Base-by-base conservation (phyloP, 2,329 filamentous ascomycete genomes). In the Fusarium praegraminearum region DNA sequence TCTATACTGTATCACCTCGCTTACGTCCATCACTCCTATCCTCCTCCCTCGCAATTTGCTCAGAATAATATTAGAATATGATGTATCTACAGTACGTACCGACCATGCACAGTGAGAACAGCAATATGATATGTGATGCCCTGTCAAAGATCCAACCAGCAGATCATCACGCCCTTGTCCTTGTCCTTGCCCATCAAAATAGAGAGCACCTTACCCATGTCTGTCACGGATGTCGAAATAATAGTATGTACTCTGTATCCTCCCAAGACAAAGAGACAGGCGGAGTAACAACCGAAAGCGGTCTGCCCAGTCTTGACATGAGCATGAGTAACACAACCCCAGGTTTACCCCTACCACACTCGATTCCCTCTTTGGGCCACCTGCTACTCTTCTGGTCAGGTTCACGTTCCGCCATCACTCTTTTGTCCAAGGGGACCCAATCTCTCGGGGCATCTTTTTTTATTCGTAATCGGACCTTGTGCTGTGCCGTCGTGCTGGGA, bases 201-300 rank as follows among this genome's bases (percentile, higher is more conserved):
- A 40, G 6, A 40, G n/a, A 40, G 36, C 18, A 30, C 22, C 28
- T n/a, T 44, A 28, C 24, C 47, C 33, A 38, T 51, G 47, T 51
- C 47, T 38, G 33, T 38, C 47, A 13, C 47, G 22, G 47, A 40
- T 51, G 49, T 51, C 49, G n/a, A 38, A 51, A 20, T 36, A 30
- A 30, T 12, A 30, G 12, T 30, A 12, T 12, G 20, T 22, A 22
- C 20, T 22, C 20, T 22, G 28, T 30, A 15, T 32, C 12, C 18
- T 50, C 32, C 32, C 22, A 30, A 57, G 66, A 57, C 66, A 67
- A 32, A 54, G 43, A 24, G 62, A 50, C 62, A 66, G 65, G 66
- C 69, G 69, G 69, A 69, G 67, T 54, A 57, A 44, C 68, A 63
- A 54, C 68, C 70, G 64, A 65, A 73, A 69, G 60, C 52, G 57